phyloP scores from a whole-genome alignment of 768 basidiomycete species.

The Termitomyces sp. region DNA sequence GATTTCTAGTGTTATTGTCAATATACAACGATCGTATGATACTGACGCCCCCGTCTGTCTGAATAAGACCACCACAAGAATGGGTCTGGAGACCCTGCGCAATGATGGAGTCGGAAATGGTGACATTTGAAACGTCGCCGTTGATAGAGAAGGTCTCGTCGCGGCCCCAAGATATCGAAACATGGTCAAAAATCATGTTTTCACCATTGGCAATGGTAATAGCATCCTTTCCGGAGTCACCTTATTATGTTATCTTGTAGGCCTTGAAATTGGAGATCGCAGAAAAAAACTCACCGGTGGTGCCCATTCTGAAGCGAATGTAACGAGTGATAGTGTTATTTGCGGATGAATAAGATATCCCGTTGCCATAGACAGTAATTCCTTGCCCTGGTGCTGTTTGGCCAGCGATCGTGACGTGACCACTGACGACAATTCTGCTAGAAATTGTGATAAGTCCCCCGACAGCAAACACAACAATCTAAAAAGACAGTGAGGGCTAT shows the following conservation, averaged over 20 bases:
- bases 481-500: neutral
- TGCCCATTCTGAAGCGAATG: conserved; percentile 23
- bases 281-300: conserved; percentile 12
- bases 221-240: conserved; percentile 27
- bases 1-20: conserved; percentile 30
- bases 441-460: conserved; percentile 27
- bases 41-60: conserved; percentile 29
- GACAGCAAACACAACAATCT: conserved; percentile 29
- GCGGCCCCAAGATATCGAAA: conserved; percentile 28
- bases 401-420: conserved; percentile 25
- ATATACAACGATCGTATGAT: conserved; percentile 30
- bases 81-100: conserved; percentile 30
- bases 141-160: conserved; percentile 31
- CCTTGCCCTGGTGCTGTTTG: conserved; percentile 33
- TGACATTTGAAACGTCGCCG: conserved; percentile 29
- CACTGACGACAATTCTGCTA: conserved; percentile 24
- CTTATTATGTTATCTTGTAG: conserved; percentile 3
- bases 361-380: conserved; percentile 31
- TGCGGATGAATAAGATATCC: conserved; percentile 24
- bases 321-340: conserved; percentile 19
- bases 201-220: conserved; percentile 28
- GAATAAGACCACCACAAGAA: conserved; percentile 29
- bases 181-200: conserved; percentile 32
- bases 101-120: conserved; percentile 31
- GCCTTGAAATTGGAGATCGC: neutral